Percentiles rank a stretch among this genome's conserved stretches.
These are phyloP conservation scores for Capronia epimyces DNA, from an alignment of 2,329 filamentous ascomycete genomes.

Conservation along the genomic window DNA sequence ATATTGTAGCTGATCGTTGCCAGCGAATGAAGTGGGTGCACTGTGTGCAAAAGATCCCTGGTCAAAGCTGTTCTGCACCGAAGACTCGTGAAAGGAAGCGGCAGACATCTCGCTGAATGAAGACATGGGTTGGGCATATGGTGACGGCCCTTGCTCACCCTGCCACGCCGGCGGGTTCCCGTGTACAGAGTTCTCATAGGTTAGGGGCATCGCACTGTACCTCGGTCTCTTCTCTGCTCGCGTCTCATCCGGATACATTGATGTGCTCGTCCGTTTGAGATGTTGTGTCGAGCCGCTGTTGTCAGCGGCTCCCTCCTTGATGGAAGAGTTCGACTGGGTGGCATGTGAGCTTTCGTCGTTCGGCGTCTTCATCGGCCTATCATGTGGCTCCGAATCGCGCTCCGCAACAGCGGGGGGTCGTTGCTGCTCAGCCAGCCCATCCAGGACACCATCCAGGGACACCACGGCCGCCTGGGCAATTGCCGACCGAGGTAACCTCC, in stretches of 20 bases:
- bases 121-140: conserved; percentile 12
- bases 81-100: conserved; percentile 9
- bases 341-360: not conserved
- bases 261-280: conserved; percentile 8
- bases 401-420: not conserved
- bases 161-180: conserved; percentile 3
- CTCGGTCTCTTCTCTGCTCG: conserved; percentile 9
- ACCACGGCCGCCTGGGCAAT: conserved; percentile 7
- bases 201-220: not conserved
- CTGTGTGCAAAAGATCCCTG: conserved; percentile 7
- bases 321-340: not conserved
- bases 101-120: conserved; percentile 8
- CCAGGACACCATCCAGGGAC: conserved; percentile 5
- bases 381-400: not conserved
- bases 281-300: not conserved
- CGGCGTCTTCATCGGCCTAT: not conserved
- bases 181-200: conserved; percentile 1
- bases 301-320: not conserved
- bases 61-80: conserved; percentile 8
- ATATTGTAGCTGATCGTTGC: conserved; percentile 12
- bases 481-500: not conserved
- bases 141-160: conserved; percentile 1
- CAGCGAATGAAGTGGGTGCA: conserved; percentile 13
- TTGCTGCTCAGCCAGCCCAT: conserved; percentile 2
- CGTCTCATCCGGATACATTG: conserved; percentile 1